These are phyloP conservation scores for Candida coquimbonensis DNA, from an alignment of 805 yeast genomes.

Conservation along the genomic window DNA sequence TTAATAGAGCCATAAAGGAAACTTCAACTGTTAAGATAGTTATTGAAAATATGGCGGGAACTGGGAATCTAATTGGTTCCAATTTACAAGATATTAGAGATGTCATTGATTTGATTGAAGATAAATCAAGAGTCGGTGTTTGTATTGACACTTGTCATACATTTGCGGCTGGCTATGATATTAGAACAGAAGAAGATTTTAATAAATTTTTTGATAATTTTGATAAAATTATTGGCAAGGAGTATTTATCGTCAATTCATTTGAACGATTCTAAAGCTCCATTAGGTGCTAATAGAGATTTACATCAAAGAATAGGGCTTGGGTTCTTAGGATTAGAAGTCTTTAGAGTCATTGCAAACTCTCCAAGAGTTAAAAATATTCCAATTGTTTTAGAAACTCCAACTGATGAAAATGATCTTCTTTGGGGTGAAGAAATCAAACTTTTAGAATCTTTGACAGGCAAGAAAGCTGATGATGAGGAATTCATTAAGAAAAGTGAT, in stretches of 20 bases:
- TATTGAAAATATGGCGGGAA: slow-evolving; percentile 97
- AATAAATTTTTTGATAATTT: slow-evolving; percentile 68
- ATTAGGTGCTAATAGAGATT: slow-evolving; percentile 78
- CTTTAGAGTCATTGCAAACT: slow-evolving; percentile 72
- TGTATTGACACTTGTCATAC: slow-evolving; percentile 96
- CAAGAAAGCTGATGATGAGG: slow-evolving; percentile 44
- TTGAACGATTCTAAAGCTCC: slow-evolving; percentile 95
- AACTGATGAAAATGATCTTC: slow-evolving; percentile 51
- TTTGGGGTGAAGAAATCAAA: slow-evolving; percentile 77
- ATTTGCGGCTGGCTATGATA: slow-evolving; percentile 93
- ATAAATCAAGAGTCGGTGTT: slow-evolving; percentile 85
- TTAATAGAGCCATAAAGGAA: slow-evolving; percentile 68
- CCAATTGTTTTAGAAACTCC: slow-evolving; percentile 92
- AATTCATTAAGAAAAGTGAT: slow-evolving; percentile 39
- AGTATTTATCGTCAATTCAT: slow-evolving; percentile 76
- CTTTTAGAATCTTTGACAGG: slow-evolving; percentile 77
- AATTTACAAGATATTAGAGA: slow-evolving; percentile 64
- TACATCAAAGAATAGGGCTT: slow-evolving; percentile 83
- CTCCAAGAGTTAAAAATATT: slow-evolving; percentile 48
- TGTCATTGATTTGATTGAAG: slow-evolving; percentile 72
- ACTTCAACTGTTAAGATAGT: slow-evolving; percentile 82
- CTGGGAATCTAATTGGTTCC: slow-evolving; percentile 85
- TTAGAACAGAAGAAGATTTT: slow-evolving; percentile 52
- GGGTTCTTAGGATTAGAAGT: slow-evolving; percentile 88
- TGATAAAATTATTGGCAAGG: slow-evolving; percentile 65